Evolutionary conservation across 306 rosid genomes (phyloP), one percentile per base, ranked within the genome.

Genomic region (Albizia julibrissin): DNA sequence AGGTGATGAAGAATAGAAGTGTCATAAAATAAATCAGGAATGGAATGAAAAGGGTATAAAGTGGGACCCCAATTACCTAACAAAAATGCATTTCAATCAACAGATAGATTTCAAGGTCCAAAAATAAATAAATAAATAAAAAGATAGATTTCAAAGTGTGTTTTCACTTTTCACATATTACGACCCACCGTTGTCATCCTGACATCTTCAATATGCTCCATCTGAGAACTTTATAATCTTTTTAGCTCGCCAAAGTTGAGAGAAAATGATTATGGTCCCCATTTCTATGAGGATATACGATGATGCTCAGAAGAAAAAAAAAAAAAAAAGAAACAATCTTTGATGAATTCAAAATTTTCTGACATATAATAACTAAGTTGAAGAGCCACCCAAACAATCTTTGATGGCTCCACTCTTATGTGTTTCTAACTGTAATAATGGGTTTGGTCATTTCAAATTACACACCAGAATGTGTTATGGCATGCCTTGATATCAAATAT

Each of bases 31-130:
- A 27, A 6, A 54, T 21, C 65, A n/a, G 10, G 65, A 21, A 22
- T 58, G 13, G 22, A 22, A 58, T 22, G 29, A n/a, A 56, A 56
- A 7, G 29, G 65, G 31, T 58, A 5, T 8, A 58, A 21, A 10
- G 27, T 58, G 65, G 65, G 65, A 58, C 65, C 29, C 65, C 29
- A n/a, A 3, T 58, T 22, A 82, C 87, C 89, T 79, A 82, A 87
- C 89, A 87, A 94, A 91, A 93, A 87, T 86, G 94, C 93, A 74
- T 87, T 74, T 42, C 77, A 81, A 79, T 88, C 90, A 84, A 87
- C 84, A 84, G 80, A 46, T 47, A 47, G 19, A 14, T 46, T 46
- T 46, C 50, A 46, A 46, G 3, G 13, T 46, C 6, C 6, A 0
- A 33, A 33, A 33, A 33, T 0, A 4, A 33, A 33, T n/a, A 33